phyloP scores from a whole-genome alignment of 1,284 basidiomycete species.

The Ustilago nuda region DNA sequence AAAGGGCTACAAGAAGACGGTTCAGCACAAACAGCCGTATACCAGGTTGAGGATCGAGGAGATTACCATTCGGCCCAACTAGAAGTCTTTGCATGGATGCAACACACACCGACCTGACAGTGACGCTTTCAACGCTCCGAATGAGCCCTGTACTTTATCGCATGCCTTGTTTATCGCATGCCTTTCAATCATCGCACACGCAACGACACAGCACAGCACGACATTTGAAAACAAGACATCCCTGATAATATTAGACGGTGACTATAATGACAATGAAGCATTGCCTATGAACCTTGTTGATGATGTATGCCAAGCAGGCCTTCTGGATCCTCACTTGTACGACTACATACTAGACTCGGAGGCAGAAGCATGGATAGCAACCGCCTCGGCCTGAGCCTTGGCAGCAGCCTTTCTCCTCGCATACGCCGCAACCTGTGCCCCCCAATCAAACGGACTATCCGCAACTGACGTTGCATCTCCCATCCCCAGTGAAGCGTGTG shows the following conservation, averaged over 20 bases:
- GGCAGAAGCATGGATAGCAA: constrained; percentile 24
- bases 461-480: constrained; percentile 14
- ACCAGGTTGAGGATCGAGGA: constrained; percentile 75
- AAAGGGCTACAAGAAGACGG: constrained; percentile 89
- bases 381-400: constrained; percentile 22
- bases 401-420: constrained; percentile 38
- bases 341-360: constrained; percentile 15
- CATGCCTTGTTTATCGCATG: background rate
- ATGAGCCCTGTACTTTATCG: constrained; percentile 12
- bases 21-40: constrained; percentile 90
- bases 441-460: constrained; percentile 44
- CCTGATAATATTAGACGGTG: constrained; percentile 16
- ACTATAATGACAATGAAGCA: background rate
- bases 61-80: constrained; percentile 58
- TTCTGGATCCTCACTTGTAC: background rate
- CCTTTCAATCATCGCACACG: background rate
- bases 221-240: background rate
- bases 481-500: constrained; percentile 10
- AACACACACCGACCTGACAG: too few relatives aligned
- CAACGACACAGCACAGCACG: background rate
- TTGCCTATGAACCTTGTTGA: background rate
- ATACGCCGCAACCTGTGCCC: constrained; percentile 47
- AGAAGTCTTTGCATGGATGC: background rate
- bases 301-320: background rate
- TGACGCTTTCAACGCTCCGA: background rate